A percentile compares a stretch with the other conserved stretches of the same genome.
These are phyloP conservation scores for Calonectria ilicicola DNA, from an alignment of 2,329 filamentous ascomycete genomes.

Conservation along the genomic window DNA sequence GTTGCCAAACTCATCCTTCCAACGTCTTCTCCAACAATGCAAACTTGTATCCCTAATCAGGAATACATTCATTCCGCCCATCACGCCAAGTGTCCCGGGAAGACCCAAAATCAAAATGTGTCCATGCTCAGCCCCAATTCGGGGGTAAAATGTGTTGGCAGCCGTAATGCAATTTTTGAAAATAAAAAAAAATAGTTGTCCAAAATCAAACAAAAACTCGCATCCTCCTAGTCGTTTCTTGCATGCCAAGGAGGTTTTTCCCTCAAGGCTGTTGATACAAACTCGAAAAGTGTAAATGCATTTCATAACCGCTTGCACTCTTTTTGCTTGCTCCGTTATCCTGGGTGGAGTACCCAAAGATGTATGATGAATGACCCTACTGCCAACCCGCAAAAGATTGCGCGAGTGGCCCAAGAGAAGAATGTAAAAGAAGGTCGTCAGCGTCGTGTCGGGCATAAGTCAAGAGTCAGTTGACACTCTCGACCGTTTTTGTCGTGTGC, in stretches of 20 bases:
- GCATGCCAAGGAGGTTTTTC: constrained; percentile 47
- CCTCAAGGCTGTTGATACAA: constrained; percentile 56
- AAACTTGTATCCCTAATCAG: constrained; percentile 30
- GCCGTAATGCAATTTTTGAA: constrained; percentile 38
- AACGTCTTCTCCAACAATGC: constrained; percentile 29
- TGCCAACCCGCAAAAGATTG: constrained; percentile 37
- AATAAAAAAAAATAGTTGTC: constrained; percentile 20
- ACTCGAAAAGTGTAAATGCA: constrained; percentile 55
- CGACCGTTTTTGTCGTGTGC: constrained; percentile 33
- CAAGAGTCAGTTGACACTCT: constrained; percentile 37
- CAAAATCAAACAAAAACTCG: constrained; percentile 38
- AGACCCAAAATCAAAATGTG: constrained; percentile 29
- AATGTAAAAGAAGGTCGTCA: constrained; percentile 46
- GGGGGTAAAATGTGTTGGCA: constrained; percentile 20
- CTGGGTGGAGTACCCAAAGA: constrained; percentile 42
- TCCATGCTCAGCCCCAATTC: constrained; percentile 36
- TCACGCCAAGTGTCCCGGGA: constrained; percentile 37
- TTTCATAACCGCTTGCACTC: constrained; percentile 53
- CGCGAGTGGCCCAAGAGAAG: constrained; percentile 41
- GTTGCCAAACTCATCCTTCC: constrained; percentile 37
- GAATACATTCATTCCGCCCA: constrained; percentile 32
- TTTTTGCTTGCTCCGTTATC: constrained; percentile 53
- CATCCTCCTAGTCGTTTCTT: constrained; percentile 43
- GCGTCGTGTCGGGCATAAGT: constrained; percentile 50
- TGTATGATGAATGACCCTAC: constrained; percentile 43